phyloP scores from a whole-genome alignment of 345 rosid species.

The Eucalyptus regnans region DNA sequence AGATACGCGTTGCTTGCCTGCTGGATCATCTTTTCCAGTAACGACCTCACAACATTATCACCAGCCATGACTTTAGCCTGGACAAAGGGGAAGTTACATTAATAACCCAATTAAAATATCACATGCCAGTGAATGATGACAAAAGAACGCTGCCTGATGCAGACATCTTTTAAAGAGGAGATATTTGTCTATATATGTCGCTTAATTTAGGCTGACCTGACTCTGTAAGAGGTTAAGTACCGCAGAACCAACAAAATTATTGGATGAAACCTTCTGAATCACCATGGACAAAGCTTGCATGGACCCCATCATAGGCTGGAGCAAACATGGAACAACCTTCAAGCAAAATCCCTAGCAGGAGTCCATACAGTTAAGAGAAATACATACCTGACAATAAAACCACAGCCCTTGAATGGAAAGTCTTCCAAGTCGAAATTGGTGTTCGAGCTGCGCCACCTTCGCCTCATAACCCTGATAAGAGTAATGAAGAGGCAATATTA shows the following conservation, averaged over 20 bases:
- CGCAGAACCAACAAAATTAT: slow-evolving; percentile 72
- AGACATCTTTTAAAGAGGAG: not conserved
- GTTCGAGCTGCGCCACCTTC: slow-evolving; percentile 96
- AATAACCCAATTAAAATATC: not conserved
- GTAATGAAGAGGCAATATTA: not conserved
- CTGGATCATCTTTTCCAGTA: slow-evolving; percentile 93
- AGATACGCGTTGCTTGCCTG: slow-evolving; percentile 93
- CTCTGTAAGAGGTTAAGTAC: slow-evolving; percentile 94
- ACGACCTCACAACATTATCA: slow-evolving; percentile 84
- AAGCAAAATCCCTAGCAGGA: not conserved
- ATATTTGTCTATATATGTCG: not conserved
- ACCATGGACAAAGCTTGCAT: slow-evolving; percentile 84
- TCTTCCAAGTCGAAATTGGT: slow-evolving; percentile 92
- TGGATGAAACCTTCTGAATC: slow-evolving; percentile 64
- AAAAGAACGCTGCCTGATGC: not conserved
- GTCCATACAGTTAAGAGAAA: not conserved
- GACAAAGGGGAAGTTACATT: slow-evolving; percentile 12
- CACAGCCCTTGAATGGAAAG: slow-evolving; percentile 95
- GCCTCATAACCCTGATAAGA: slow-evolving; percentile 74
- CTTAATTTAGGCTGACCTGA: slow-evolving; percentile 37
- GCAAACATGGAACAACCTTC: slow-evolving; percentile 2
- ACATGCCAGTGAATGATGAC: not conserved
- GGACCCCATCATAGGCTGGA: slow-evolving; percentile 86
- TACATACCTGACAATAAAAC: slow-evolving; percentile 94
- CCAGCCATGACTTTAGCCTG: slow-evolving; percentile 98